phyloP scores from a whole-genome alignment of 305 asterid species.

The Coffea humblotiana region DNA sequence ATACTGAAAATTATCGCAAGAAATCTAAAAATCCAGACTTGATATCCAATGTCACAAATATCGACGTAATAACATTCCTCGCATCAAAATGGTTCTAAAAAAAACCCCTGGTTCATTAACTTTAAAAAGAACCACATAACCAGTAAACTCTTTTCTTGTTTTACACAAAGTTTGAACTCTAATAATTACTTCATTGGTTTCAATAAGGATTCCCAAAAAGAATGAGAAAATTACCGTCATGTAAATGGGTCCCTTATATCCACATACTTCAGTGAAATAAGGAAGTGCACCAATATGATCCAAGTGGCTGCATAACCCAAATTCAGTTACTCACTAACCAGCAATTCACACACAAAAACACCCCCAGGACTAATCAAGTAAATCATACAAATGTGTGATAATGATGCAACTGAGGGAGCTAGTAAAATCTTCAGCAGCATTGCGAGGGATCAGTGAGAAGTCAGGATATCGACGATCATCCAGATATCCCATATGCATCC shows the following conservation, averaged over 20 bases:
- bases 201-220: background rate
- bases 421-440: slow-evolving; percentile 49
- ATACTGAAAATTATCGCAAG: slow-evolving; percentile 41
- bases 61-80: background rate
- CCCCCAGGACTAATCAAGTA: background rate
- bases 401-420: slow-evolving; percentile 67
- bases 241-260: slow-evolving; percentile 89
- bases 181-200: too few species aligned
- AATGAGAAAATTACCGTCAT: slow-evolving; percentile 63
- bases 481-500: slow-evolving; percentile 86
- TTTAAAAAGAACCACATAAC: too few species aligned
- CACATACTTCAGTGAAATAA: slow-evolving; percentile 90
- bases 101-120: too few species aligned
- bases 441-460: slow-evolving; percentile 55
- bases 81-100: background rate
- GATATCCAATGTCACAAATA: background rate
- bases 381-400: slow-evolving; percentile 68
- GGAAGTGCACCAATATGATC: slow-evolving; percentile 98
- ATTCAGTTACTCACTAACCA: background rate
- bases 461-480: slow-evolving; percentile 77
- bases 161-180: too few species aligned
- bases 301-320: slow-evolving; percentile 52
- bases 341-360: background rate
- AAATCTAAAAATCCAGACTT: background rate
- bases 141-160: too few species aligned